Base-by-base conservation (phyloP, 306 rosid genomes). In the Vigna nakashimae region DNA sequence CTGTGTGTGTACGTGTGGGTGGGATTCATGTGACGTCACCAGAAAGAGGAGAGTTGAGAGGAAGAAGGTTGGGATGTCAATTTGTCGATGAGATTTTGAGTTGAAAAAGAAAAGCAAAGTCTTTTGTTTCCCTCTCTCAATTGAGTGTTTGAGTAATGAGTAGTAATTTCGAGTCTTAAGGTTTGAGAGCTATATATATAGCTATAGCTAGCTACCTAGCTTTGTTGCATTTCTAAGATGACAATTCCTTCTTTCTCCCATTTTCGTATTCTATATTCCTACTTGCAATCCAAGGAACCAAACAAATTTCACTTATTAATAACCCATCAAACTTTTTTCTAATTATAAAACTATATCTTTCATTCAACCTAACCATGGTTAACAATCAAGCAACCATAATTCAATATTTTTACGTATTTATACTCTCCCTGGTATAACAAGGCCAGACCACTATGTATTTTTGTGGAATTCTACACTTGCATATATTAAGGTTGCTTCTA, bases 1-100 rank as follows among this genome's bases (percentile, higher is more conserved):
- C 28, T 3, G 0, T 30, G 62, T 43, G 9, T 9, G 83, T 49
- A 81, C 91, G 97, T 89, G 94, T 84, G 89, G 65, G 85, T 89
- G 88, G 87, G 93, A 87, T 82, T 88, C 97, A 87, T 87, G 95
- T 91, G 98, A 93, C 79, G 80, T 81, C 73, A 77, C 53, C 49
- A 45, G 79, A 80, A 80, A 73, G 75, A 43, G 22, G 22, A 20
- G 22, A 20, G 22, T 20, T 20, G 22, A 20, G 22, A 20, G 8
- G 15, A 52, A 66, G 76, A 65, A 65, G 77, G 98, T 83, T 89
- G 92, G 84, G 82, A 40, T 80, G 94, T 93, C 95, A 88, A 86
- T 86, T 48, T 28, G 77, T 50, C 38, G 36, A 71, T 86, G 79
- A 59, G 80, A 86, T 88, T 88, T 82, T 93, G 89, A 84, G 88